These are phyloP conservation scores for Diutina ranongensis DNA, from an alignment of 1,139 yeast genomes.

Conservation along the genomic window DNA sequence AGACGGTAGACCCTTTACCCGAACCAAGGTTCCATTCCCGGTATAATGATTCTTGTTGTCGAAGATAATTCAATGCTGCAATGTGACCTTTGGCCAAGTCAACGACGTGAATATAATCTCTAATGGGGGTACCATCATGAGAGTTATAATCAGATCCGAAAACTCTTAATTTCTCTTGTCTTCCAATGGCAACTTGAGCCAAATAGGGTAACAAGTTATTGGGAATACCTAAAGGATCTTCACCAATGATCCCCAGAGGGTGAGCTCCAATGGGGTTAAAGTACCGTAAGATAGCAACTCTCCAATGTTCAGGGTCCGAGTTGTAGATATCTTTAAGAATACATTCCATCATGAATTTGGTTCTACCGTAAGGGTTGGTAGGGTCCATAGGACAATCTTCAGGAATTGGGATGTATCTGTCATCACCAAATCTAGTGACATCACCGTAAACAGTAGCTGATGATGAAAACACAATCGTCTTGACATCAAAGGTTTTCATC, in stretches of 20 bases:
- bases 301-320: conserved; percentile 36
- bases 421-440: conserved; percentile 47
- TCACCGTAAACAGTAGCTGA: conserved; percentile 84
- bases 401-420: conserved; percentile 69
- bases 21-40: conserved; percentile 83
- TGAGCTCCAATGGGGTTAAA: conserved; percentile 84
- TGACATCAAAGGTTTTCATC: conserved; percentile 36
- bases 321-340: conserved; percentile 46
- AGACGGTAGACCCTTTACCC: conserved; percentile 68
- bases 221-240: conserved; percentile 70
- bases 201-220: conserved; percentile 65
- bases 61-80: conserved; percentile 55
- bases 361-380: conserved; percentile 67
- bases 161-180: conserved; percentile 51
- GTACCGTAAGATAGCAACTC: conserved; percentile 59
- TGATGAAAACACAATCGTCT: conserved; percentile 61
- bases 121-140: conserved; percentile 70
- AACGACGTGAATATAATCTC: conserved; percentile 75
- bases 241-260: conserved; percentile 70
- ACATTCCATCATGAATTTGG: conserved; percentile 57
- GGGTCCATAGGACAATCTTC: conserved; percentile 72
- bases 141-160: conserved; percentile 63
- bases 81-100: conserved; percentile 77
- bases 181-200: conserved; percentile 70
- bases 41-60: conserved; percentile 29